Evolutionary conservation across 768 basidiomycete species (phyloP), one percentile per base, ranked within the genome.

Genomic region (Chalciporus sphaerocephalus): DNA sequence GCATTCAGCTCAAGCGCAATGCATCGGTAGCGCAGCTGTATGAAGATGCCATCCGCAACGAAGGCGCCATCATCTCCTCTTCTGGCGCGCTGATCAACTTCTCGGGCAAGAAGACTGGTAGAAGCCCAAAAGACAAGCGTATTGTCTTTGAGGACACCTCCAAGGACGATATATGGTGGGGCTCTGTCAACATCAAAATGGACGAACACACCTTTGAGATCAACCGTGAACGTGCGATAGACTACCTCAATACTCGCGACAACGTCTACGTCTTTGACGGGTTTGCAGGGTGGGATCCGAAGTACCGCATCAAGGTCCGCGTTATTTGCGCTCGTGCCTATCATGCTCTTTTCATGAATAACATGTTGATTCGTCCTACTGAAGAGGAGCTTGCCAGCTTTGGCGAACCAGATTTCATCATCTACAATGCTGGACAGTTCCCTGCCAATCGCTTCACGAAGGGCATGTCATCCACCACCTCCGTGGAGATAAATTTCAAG

Each of bases 361-460:
- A 97, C 79, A 97, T 99, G 96, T 81, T 99, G 50, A 99, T 99
- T 68, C 91, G 96, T 47, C 96, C 96, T 33, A 95, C 94, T 5
- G 83, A 89, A 46, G 89, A 94, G 57, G 93, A 99, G 69, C 81
- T 99, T 33, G 83, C 81, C 51, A 78, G 85, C 63, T 99, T 96
- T 64, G 96, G 95, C 64, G 91, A 95, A 61, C 96, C 96, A 36
- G 96, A 99, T 64, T 99, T 99, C 69, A 96, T 92, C 73, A 97
- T 99, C 69, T 97, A 98, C 82, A 98, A 98, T 69, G 96, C 96
- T 37, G 96, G 96, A 53, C 94, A 97, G 68, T 98, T 99, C 85
- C 95, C 96, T 12, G 96, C 96, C 57, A 99, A 99, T 69, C 88
- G 96, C 35, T 98, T 98, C 80, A 99, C 96, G 50, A 92, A 96